Base-by-base conservation (phyloP, 1,284 basidiomycete genomes). In the Microbotryum scabiosae region DNA sequence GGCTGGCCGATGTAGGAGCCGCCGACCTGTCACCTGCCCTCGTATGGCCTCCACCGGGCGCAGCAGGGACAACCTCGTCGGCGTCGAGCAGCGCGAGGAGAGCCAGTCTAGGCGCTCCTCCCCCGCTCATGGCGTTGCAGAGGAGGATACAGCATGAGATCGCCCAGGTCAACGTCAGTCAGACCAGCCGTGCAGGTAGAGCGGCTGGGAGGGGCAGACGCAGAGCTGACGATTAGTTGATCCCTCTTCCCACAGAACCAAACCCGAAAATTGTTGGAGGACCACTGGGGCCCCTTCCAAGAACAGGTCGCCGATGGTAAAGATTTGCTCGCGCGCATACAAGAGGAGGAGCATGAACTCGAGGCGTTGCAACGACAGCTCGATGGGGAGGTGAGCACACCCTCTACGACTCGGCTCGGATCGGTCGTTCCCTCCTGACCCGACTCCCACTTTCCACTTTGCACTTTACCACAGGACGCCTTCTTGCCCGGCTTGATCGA, bases 401-500 rank as follows among this genome's bases (percentile, higher is more conserved):
- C 12, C 16, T 26, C 47, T 23, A 26, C 47, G 5, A n/a, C 51
- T 52, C 51, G 23, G 8, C 20, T n/a, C 12, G 12, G 20, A 32
- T 28, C 21, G 9, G 16, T 30, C 3, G 12, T 14, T 30, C 12
- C 9, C 32, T 10, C 1, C 51, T n/a, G n/a, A 52, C 51, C 14
- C n/a, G 16, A 32, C 25, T 12, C 23, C 26, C 3, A 12, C 30
- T 5, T 20, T n/a, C 12, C 25, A 4, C 30, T 4, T 1, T 32
- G 20, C 30, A 7, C 50, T 51, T 6, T 2, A 5, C 7, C 51
- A 5, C 46, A 60, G 64, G 48, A 57, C 20, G 59, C 66, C 9
- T 59, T 67, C 56, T 8, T 68, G 3, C 67, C 67, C 8, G 48
- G 46, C 0, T 60, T 68, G 16, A 30, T 64, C 16, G 48, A 59